phyloP scores from a whole-genome alignment of 352 stramenopile genomes.

The Pelagophyceae sp. region DNA sequence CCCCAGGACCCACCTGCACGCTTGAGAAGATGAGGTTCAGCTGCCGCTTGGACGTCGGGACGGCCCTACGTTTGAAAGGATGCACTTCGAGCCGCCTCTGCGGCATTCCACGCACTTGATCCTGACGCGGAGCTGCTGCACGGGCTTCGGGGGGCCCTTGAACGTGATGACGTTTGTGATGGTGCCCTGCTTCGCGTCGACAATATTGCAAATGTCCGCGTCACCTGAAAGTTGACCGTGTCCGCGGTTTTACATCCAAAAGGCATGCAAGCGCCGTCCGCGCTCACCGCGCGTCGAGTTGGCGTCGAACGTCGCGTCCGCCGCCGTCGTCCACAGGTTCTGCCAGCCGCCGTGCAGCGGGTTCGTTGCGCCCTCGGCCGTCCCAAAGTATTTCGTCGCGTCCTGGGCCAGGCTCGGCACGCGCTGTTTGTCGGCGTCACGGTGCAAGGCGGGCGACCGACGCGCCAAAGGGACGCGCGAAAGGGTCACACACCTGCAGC shows the following conservation, averaged over 20 bases:
- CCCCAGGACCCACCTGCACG: too few species aligned
- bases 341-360: conserved; percentile 35
- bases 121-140: conserved; percentile 33
- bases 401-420: conserved; percentile 33
- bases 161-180: conserved; percentile 43
- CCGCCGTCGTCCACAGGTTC: conserved; percentile 37
- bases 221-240: too few species aligned
- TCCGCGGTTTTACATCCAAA: too few species aligned
- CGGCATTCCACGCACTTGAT: too few species aligned
- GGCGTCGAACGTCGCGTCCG: conserved; percentile 36
- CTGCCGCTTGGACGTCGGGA: conserved; percentile 25
- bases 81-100: too few species aligned
- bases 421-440: neutral
- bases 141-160: conserved; percentile 2
- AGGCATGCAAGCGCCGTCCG: too few species aligned
- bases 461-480: conserved; percentile 38
- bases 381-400: conserved; percentile 17
- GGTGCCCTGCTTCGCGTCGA: conserved; percentile 26
- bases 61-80: conserved; percentile 17
- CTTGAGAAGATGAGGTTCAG: conserved; percentile 35
- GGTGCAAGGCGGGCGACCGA: conserved; percentile 34
- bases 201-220: conserved; percentile 33
- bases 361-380: conserved; percentile 19
- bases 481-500: conserved; percentile 45
- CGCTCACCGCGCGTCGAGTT: conserved; percentile 35